These are phyloP conservation scores for Diaporthe amygdali DNA, from an alignment of 2,329 filamentous ascomycete genomes.

Conservation along the genomic window DNA sequence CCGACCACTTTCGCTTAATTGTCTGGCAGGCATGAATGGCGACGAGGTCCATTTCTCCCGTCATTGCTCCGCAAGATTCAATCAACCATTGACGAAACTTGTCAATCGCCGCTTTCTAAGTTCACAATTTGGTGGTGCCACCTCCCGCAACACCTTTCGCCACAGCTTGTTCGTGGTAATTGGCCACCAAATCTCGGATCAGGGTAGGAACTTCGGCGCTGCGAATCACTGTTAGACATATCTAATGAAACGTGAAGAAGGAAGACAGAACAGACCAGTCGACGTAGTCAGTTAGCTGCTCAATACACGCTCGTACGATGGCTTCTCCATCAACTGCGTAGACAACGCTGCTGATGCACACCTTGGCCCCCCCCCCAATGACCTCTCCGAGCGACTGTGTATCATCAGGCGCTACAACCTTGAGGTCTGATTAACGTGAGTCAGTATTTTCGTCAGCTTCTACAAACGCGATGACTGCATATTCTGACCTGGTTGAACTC, in stretches of 20 bases:
- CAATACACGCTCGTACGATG: background rate
- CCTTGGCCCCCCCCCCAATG: background rate
- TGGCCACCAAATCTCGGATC: slow-evolving; percentile 5
- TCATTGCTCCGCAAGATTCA: slow-evolving; percentile 2
- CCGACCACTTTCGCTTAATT: background rate
- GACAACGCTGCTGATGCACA: slow-evolving; percentile 11
- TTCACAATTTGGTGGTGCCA: background rate
- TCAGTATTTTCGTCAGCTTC: background rate
- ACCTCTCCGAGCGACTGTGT: background rate
- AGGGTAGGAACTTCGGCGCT: slow-evolving; percentile 4
- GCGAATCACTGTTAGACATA: background rate
- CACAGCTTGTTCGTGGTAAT: background rate
- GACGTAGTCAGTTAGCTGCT: slow-evolving; percentile 13
- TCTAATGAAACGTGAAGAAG: background rate
- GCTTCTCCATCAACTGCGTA: slow-evolving; percentile 14
- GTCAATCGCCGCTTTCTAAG: background rate
- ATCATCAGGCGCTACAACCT: slow-evolving; percentile 4
- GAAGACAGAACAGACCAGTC: background rate
- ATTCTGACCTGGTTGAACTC: slow-evolving; percentile 5
- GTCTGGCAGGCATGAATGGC: background rate
- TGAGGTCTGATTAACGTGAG: background rate
- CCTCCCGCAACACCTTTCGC: slow-evolving; percentile 1
- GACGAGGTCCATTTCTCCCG: background rate
- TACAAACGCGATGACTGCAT: background rate
- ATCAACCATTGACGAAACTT: background rate